phyloP scores from a whole-genome alignment of 2,329 filamentous ascomycete genomes.

The Phyllosticta paracitricarpa region DNA sequence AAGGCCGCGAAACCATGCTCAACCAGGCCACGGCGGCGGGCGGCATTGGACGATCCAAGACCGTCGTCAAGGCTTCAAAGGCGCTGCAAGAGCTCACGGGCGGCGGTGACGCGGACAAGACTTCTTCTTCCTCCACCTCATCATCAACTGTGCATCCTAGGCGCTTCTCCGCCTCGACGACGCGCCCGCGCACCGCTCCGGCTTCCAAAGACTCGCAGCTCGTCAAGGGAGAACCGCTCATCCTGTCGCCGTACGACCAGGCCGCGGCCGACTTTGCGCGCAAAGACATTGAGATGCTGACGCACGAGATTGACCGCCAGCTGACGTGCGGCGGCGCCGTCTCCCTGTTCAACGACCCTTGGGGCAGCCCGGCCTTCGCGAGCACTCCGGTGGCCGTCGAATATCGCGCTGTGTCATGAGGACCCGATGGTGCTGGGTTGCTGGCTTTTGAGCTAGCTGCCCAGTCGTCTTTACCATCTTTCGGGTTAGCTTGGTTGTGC shows the following conservation, averaged over 20 bases:
- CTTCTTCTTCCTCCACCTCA: not conserved
- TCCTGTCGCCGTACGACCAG: not conserved
- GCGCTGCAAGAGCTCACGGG: not conserved
- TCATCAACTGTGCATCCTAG: not conserved
- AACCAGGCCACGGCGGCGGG: not conserved
- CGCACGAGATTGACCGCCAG: not conserved
- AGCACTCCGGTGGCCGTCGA: not conserved
- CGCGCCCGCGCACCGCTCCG: not conserved
- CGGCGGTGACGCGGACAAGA: not conserved
- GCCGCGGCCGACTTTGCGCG: not conserved
- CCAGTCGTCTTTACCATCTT: not conserved
- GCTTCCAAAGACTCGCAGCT: not conserved
- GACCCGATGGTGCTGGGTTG: not conserved
- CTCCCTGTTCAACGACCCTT: not conserved
- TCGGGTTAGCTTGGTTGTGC: not conserved
- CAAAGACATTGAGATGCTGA: not conserved
- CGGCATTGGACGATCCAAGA: not conserved
- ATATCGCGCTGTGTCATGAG: not conserved
- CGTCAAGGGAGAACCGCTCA: not conserved
- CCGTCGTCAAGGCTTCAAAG: not conserved
- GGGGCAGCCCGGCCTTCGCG: not conserved
- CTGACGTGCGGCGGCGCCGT: not conserved
- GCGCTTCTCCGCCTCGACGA: not conserved
- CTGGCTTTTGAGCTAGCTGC: constrained; percentile 15
- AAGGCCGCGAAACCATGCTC: not conserved